Evolutionary conservation across 2,329 filamentous ascomycete species (phyloP), one percentile per base, ranked within the genome.

Genomic region (Xylaria sp.): DNA sequence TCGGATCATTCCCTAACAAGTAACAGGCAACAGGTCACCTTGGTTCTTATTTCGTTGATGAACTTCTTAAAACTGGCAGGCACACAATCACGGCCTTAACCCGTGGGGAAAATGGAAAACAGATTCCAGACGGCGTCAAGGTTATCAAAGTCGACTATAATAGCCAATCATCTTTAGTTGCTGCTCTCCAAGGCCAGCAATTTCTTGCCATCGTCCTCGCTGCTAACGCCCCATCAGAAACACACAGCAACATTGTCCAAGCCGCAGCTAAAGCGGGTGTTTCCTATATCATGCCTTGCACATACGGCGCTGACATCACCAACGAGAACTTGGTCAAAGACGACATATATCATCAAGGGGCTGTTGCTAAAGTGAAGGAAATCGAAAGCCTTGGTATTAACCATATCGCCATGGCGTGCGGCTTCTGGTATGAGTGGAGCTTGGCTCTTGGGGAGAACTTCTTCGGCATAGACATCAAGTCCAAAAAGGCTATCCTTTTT

Each of bases 181-280:
- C 76, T 0, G 86, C 86, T 6, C 83, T 90, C 5, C 73, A 78
- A n/a, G 85, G 80, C 66, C 86, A 89, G 71, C 81, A 89, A 23
- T 83, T 83, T 54, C 79, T 89, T 5, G 81, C 88, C 71, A 87
- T 89, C 63, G 85, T 86, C 5, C 76, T 89, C 63, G 71, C 81
- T 10, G 76, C 79, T 0, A 69, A 54, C 0, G 85, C 84, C 0
- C 80, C 85, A 0, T 76, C 71, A 0, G 83, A 84, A n/a, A 81
- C 81, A 4, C 82, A 87, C 53, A 77, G 74, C 69, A 84, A 84
- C 67, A 78, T 89, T 33, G 79, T 88, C 67, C 75, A 79, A 13
- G 88, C 88, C 0, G 87, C 88, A 0, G 84, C 82, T 11, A 82
- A 83, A 61, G 86, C 88, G 0, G 83, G 83, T 2, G 80, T 90